phyloP scores from a whole-genome alignment of 179 eudicot genomes.

The Patellifolia procumbens region DNA sequence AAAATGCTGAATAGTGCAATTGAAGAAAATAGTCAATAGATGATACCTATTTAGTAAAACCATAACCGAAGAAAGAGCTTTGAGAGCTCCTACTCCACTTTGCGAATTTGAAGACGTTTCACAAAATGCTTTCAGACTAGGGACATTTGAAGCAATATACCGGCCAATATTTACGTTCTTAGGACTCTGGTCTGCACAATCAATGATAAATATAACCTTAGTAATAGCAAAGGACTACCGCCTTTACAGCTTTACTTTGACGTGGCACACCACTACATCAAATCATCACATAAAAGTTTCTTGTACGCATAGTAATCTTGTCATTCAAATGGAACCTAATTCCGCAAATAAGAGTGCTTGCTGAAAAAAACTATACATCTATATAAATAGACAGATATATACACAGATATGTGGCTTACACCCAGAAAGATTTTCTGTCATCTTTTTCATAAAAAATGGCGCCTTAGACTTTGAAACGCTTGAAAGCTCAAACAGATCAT shows the following conservation, averaged over 20 bases:
- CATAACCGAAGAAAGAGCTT: constrained; percentile 81
- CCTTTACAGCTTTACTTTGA: background rate
- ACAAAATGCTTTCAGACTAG: constrained; percentile 60
- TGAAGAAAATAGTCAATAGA: background rate
- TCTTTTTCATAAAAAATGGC: constrained; percentile 50
- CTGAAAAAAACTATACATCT: background rate
- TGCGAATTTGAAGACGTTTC: constrained; percentile 48
- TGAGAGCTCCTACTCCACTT: constrained; percentile 55
- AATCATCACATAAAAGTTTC: background rate
- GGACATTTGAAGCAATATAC: constrained; percentile 66
- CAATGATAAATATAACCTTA: background rate
- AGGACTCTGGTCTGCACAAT: constrained; percentile 65
- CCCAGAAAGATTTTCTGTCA: constrained; percentile 60
- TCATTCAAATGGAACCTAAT: background rate
- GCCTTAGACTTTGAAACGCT: constrained; percentile 63
- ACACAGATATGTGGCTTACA: constrained; percentile 51
- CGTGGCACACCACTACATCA: background rate
- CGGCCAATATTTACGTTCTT: constrained; percentile 62
- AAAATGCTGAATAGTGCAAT: background rate
- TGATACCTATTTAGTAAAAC: constrained; percentile 65
- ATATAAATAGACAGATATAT: no score
- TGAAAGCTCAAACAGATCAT: constrained; percentile 80
- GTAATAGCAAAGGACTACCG: background rate
- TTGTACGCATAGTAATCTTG: background rate
- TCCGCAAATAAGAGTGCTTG: background rate